Base-by-base conservation (phyloP, 257 asterid genomes). In the Haberlea rhodopensis region DNA sequence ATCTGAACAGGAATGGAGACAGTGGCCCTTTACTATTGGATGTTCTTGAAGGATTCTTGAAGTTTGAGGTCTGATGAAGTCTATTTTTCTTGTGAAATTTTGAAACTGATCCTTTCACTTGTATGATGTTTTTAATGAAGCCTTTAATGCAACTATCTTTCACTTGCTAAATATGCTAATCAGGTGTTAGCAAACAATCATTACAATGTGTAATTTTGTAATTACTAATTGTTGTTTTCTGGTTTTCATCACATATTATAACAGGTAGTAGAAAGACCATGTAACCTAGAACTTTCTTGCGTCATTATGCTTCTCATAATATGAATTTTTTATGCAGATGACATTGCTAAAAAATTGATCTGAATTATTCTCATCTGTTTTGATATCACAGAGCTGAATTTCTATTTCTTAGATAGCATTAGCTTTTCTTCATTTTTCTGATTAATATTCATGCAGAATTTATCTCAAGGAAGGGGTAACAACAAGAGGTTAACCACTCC, bases 1-100 rank as follows among this genome's bases (percentile, higher is more conserved):
- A 94, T 78, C 79, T 87, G 63, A 90, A 88, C 71, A 86, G 95
- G 75, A 94, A 87, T 60, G 95, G 95, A 65, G 97, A 94, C 40
- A 81, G 92, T 66, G 95, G 88, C 57, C 99, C 99, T 53, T 79
- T 94, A 77, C 96, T 94, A 73, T 82, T 94, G 87, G 99, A 94
- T 73, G 96, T 86, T 78, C 96, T 94, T 66, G 96, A 87, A 77
- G 99, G 99, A 58, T 94, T 94, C 81, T 79, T 94, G 95, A 94
- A 94, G 81, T 94, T 87, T 60, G 97, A 94, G 99, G 99, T 90
- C 54, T 25, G 87, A 73, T 77, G 51, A 29, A 60, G 54, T 58
- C 26, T 24, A 3, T 25, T 60, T 43, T 31, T 19, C 57, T 8
- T 55, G 53, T 43, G 34, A 52, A 5, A 37, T 56, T 46, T 28